These are phyloP conservation scores for Myrmaecium sp. DNA, from an alignment of 2,329 filamentous ascomycete genomes.

Conservation along the genomic window DNA sequence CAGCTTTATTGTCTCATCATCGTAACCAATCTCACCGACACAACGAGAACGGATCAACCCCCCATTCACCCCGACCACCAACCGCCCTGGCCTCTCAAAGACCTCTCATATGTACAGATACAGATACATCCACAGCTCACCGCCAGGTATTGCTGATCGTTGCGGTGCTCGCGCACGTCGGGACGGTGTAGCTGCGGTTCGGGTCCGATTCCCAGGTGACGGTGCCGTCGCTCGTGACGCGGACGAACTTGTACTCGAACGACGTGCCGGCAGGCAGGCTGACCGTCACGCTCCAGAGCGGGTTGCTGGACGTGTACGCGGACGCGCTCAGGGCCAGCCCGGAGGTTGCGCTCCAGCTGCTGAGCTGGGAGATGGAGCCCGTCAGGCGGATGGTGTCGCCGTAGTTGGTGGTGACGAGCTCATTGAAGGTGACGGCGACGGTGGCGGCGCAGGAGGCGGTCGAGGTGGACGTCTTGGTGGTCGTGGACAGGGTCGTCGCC, in stretches of 20 bases:
- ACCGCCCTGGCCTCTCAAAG: no score
- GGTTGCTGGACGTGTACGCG: slow-evolving; percentile 26
- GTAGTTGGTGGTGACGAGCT: slow-evolving; percentile 29
- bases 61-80: no score
- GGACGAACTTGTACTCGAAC: slow-evolving; percentile 30
- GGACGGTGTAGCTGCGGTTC: slow-evolving; percentile 24
- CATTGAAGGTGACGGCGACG: slow-evolving; percentile 26
- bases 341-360: slow-evolving; percentile 25
- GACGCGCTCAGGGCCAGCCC: slow-evolving; percentile 24
- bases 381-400: slow-evolving; percentile 32
- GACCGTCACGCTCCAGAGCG: slow-evolving; percentile 28
- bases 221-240: slow-evolving; percentile 27
- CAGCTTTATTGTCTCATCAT: no score
- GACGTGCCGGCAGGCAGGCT: slow-evolving; percentile 24
- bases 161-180: slow-evolving; percentile 6
- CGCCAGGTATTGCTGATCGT: slow-evolving; percentile 12
- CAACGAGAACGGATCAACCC: no score
- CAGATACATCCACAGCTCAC: no score
- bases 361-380: slow-evolving; percentile 27
- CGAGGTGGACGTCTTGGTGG: slow-evolving; percentile 9
- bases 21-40: no score
- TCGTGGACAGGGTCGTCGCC: slow-evolving; percentile 5
- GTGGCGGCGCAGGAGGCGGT: slow-evolving; percentile 12
- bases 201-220: slow-evolving; percentile 27
- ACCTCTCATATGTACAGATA: no score